Conservation (phyloP, 2,329 filamentous ascomycete genomes). For the Penicillium italicum region DNA sequence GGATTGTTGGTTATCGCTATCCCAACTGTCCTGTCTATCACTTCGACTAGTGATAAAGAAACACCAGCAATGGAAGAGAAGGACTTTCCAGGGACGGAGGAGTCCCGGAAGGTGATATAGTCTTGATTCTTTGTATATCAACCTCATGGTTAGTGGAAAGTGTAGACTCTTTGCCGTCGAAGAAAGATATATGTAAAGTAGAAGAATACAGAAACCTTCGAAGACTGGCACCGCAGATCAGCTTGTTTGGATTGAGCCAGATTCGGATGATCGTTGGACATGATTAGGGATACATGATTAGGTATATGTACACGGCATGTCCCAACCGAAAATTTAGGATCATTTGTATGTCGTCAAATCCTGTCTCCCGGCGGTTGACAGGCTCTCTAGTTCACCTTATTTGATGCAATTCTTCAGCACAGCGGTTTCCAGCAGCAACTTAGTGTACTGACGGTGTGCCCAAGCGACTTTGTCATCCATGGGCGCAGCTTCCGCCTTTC, state of each 20-base stretch:
- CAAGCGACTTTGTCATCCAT: conserved; percentile 50
- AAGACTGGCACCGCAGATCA: neutral
- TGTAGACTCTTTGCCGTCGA: neutral
- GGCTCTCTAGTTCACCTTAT: neutral
- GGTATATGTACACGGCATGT: conserved; percentile 18
- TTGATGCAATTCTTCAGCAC: conserved; percentile 29
- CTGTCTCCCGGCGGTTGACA: neutral
- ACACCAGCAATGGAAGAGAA: conserved; percentile 1
- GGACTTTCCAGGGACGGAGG: conserved; percentile 3
- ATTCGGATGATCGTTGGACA: conserved; percentile 6
- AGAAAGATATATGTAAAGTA: neutral
- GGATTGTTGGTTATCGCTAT: conserved; percentile 44
- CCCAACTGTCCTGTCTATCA: conserved; percentile 44
- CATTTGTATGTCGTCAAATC: neutral
- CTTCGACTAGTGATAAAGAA: conserved; percentile 23
- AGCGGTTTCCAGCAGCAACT: conserved; percentile 55
- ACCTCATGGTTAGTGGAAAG: neutral
- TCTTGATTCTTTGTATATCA: neutral
- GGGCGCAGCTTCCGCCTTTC: conserved; percentile 42
- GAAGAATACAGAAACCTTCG: neutral
- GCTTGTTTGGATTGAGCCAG: neutral
- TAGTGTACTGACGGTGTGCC: conserved; percentile 55
- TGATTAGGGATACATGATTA: conserved; percentile 10
- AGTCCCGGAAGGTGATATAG: conserved; percentile 4
- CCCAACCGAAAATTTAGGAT: neutral